Base-by-base conservation (phyloP, 176 grass and related monocot species). In the Avena insularis region DNA sequence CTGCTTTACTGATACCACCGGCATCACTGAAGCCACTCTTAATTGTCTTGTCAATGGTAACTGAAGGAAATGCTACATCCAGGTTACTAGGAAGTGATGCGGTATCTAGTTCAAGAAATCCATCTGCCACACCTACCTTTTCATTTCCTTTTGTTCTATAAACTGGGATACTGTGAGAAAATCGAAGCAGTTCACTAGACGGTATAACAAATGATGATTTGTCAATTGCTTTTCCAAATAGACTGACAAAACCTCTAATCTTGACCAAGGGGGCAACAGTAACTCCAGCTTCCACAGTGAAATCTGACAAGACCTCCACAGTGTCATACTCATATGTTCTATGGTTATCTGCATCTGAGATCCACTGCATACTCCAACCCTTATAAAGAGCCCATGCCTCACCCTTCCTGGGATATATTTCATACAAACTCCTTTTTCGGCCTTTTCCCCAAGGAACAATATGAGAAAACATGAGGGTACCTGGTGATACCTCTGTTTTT, bases 381-480 rank as follows among this genome's bases (percentile, higher is more conserved):
- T 85, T 95, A 79, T 63, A 97, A 83, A 95, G 49, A 83, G 91
- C 91, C 92, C 95, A 97, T 64, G 90, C 74, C 79, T 97, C 89
- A 80, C 91, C 95, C 77, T 87, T 97, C 38, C 50, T 93, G 55
- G 95, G 95, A 84, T 90, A 90, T 90, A 91, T 86, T 53, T 36
- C 70, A 84, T 88, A 91, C 50, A 87, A 65, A 16, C 82, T 57
- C 80, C 65, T 86, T 81, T 79, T 94, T 89, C 35, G 74, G 20
- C 88, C 85, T 82, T 91, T 94, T 12, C 8, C 54, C 77, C 84
- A 93, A 19, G 79, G 72, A 63, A 97, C 79, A 60, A 86, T 50
- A 82, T 97, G 95, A 88, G 95, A 97, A 74, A 97, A 97, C 79
- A 93, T 88, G 53, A 91, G 89, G 8, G 80, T 43, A 71, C 84